Evolutionary conservation across 257 asterid genomes (phyloP).

Genomic region (Petrea volubilis): DNA sequence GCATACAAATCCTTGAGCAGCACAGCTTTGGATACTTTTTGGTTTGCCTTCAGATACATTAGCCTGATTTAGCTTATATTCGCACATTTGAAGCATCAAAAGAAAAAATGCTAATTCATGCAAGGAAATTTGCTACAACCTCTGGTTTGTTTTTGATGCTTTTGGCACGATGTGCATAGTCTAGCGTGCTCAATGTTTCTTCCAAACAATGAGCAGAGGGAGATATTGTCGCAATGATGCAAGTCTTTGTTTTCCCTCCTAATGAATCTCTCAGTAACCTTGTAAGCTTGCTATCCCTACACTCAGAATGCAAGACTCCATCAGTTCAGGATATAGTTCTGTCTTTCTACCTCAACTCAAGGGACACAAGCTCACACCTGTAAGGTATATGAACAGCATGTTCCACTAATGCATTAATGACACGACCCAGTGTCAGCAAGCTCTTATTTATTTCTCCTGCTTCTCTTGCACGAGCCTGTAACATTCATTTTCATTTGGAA

Average conservation of each 20-base stretch:
- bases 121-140: slow-evolving; percentile 36
- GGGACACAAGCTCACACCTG: slow-evolving; percentile 49
- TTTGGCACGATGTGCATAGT: slow-evolving; percentile 88
- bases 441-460: slow-evolving; percentile 95
- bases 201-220: slow-evolving; percentile 73
- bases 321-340: slow-evolving; percentile 16
- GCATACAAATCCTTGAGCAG: slow-evolving; percentile 73
- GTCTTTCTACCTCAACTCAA: slow-evolving; percentile 1
- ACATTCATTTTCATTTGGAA: slow-evolving; percentile 1
- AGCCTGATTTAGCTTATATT: slow-evolving; percentile 34
- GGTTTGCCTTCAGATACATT: slow-evolving; percentile 63
- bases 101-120: background rate
- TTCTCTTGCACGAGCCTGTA: slow-evolving; percentile 90
- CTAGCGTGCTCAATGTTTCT: slow-evolving; percentile 83
- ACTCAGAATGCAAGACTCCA: slow-evolving; percentile 12
- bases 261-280: slow-evolving; percentile 82
- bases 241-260: slow-evolving; percentile 90
- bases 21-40: slow-evolving; percentile 68
- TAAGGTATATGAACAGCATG: slow-evolving; percentile 83
- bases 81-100: background rate
- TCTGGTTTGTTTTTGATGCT: slow-evolving; percentile 85
- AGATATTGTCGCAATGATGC: slow-evolving; percentile 82
- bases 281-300: slow-evolving; percentile 89
- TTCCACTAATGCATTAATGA: slow-evolving; percentile 78
- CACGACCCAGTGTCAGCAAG: slow-evolving; percentile 82